Conservation (phyloP, 2,329 filamentous ascomycete species). For the Colletotrichum musae region DNA sequence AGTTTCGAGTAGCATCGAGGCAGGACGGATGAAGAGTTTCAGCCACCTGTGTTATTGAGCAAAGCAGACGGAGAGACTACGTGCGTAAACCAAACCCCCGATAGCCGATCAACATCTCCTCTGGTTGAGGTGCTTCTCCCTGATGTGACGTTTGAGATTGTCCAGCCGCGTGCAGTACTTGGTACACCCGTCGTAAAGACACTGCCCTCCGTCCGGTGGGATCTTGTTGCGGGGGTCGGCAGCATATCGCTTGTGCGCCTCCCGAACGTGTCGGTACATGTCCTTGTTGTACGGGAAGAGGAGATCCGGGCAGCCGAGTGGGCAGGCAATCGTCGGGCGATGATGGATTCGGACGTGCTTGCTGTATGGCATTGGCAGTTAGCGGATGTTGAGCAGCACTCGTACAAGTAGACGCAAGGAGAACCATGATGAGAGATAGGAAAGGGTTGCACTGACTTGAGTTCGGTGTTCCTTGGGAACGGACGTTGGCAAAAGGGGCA, state of each 20-base stretch:
- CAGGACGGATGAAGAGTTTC: too few species aligned
- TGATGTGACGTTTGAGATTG: constrained; percentile 5
- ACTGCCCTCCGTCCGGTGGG: neutral
- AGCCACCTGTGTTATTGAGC: too few species aligned
- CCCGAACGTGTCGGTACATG: constrained; percentile 14
- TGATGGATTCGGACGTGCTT: neutral
- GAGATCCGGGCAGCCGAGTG: neutral
- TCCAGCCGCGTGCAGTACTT: neutral
- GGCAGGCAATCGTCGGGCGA: neutral
- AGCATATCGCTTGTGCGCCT: neutral
- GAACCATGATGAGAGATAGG: too few species aligned
- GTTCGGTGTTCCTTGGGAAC: constrained; percentile 3
- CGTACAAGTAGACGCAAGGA: too few species aligned
- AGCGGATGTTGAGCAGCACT: neutral
- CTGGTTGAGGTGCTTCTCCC: neutral
- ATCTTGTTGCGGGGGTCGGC: neutral
- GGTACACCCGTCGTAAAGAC: neutral
- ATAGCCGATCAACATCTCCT: neutral
- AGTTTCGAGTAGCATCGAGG: too few species aligned
- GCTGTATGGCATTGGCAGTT: neutral
- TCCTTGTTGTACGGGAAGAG: constrained; percentile 1
- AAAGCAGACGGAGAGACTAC: neutral
- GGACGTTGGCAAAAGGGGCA: neutral
- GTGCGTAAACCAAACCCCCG: neutral
- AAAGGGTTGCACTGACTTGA: neutral